A percentile compares a stretch with the other conserved stretches of the same genome.
phyloP scores from a whole-genome alignment of 768 basidiomycete genomes.

The Xerocomus potaroensis region DNA sequence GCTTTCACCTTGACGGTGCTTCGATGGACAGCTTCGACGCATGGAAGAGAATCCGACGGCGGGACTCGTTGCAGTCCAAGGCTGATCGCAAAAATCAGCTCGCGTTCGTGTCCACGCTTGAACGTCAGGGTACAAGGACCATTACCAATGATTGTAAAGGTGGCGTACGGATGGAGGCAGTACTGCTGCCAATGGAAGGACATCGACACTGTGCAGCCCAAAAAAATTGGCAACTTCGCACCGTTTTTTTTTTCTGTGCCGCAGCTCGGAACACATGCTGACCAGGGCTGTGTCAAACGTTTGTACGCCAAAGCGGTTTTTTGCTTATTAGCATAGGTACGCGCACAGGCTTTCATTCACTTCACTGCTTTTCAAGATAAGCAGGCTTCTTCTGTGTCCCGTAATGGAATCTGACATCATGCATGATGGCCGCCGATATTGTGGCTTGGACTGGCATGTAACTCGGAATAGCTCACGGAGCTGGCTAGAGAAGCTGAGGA shows the following conservation, averaged over 20 bases:
- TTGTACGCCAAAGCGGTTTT: not conserved
- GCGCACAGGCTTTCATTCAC: slow-evolving; percentile 24
- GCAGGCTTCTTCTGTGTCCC: slow-evolving; percentile 1
- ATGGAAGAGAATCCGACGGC: slow-evolving; percentile 16
- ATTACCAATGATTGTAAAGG: slow-evolving; percentile 16
- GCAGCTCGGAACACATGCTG: slow-evolving; percentile 11
- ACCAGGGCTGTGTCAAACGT: slow-evolving; percentile 6
- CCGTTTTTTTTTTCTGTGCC: slow-evolving; percentile 23
- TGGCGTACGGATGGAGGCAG: slow-evolving; percentile 12
- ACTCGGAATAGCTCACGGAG: too few relatives aligned
- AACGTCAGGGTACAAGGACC: slow-evolving; percentile 23
- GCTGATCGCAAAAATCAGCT: slow-evolving; percentile 15
- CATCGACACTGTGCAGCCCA: not conserved
- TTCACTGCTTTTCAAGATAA: slow-evolving; percentile 18
- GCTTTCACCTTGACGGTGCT: slow-evolving; percentile 26
- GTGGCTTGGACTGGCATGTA: too few relatives aligned
- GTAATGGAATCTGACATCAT: not conserved
- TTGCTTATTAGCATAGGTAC: slow-evolving; percentile 15
- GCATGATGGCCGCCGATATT: too few relatives aligned
- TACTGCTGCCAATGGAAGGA: slow-evolving; percentile 7
- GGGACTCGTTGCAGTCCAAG: slow-evolving; percentile 18
- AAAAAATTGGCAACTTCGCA: slow-evolving; percentile 7
- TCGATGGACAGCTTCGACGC: slow-evolving; percentile 19
- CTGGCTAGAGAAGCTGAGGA: too few relatives aligned
- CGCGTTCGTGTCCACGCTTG: slow-evolving; percentile 19